Base-by-base conservation (phyloP, 129 eudicot genomes). In the Ambrosia trifida region DNA sequence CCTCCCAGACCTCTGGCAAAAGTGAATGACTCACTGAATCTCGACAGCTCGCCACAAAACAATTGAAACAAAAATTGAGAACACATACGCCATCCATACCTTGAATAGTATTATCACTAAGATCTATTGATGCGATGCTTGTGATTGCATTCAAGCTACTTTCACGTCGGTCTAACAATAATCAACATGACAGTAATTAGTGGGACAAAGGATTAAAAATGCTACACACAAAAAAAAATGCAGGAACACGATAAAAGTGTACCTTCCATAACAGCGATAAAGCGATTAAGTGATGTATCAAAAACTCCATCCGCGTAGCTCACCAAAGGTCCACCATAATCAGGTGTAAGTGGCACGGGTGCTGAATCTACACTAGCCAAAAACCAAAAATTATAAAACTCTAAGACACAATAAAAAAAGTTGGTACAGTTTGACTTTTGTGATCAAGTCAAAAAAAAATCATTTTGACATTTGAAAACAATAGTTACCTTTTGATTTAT, bases 281-380 rank as follows among this genome's bases (percentile, higher is more conserved):
- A 95, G 45, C 96, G 94, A 57, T 78, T 85, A 77, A 90, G 88
- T 68, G 86, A 88, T 19, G 77, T 69, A 74, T 86, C 96, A 81
- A 82, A 88, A 75, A 88, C 91, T 73, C 99, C 99, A 79, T 95
- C 99, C 6, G 99, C 99, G 77, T 83, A 94, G 81, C 89, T 84
- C 66, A 86, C 95, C 33, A 71, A 51, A 19, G 97, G 94, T 66
- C 83, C 90, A 9, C 91, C 90, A 78, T 90, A 94, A 73, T 94
- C 89, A 10, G 94, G 99, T 30, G 97, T 87, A 46, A 94, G 82
- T 20, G 99, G 94, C 81, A 72, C 68, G 11, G 97, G 91, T 68
- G 76, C 78, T 53, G 88, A 72, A 81, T 85, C 98, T 89, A 87
- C 78, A 68, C 44, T 40, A 1, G 30, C 31, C 38, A 74, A 10